Base-by-base conservation (phyloP, 2,329 filamentous ascomycete species). In the Aspergillus quadrilineatus region DNA sequence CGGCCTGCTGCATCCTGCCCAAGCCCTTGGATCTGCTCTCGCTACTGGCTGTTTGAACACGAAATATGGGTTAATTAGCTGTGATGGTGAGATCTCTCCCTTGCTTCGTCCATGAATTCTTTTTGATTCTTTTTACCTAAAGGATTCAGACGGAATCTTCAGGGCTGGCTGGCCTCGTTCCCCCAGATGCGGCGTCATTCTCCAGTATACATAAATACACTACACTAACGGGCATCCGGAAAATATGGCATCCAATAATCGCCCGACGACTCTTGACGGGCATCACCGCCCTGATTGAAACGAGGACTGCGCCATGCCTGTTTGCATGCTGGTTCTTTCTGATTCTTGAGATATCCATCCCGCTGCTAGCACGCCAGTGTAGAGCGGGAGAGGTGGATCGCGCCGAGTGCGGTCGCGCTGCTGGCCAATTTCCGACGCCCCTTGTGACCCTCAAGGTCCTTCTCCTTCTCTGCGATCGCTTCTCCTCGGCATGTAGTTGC, bases 1-100 rank as follows among this genome's bases (percentile, higher is more conserved):
- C 61, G 63, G 61, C 63, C 60, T 53, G 47, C 50, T 64, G 61
- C 63, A 64, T 61, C 42, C 55, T 58, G 58, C 54, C 61, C 63
- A 56, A 44, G 57, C 44, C 41, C 57, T 58, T 58, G 56, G 60
- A 57, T 56, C 53, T 36, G 43, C 34, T 30, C 10, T 53, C 34
- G 17, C 26, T 28, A 28, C 26, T 28, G 26, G 26, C 26, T 28
- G 26, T 28, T 28, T 28, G 26, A 28, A 43, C 41, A 32, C 30
- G 12, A 48, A 46, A 45, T 55, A 36, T 41, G 34, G 47, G 46
- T 32, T 50, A 50, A 55, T 55, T 50, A 41, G 30, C 14, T 10
- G 42, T 6, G n/a, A 28, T 28, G 26, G 26, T 28, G 42, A 46
- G 32, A 39, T 6, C 49, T 44, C 44, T 49, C 50, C 55, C 55